A percentile compares a stretch with the other conserved stretches of the same genome.
phyloP scores from a whole-genome alignment of 495 filamentous ascomycete genomes.

The Penicillium nucicola region DNA sequence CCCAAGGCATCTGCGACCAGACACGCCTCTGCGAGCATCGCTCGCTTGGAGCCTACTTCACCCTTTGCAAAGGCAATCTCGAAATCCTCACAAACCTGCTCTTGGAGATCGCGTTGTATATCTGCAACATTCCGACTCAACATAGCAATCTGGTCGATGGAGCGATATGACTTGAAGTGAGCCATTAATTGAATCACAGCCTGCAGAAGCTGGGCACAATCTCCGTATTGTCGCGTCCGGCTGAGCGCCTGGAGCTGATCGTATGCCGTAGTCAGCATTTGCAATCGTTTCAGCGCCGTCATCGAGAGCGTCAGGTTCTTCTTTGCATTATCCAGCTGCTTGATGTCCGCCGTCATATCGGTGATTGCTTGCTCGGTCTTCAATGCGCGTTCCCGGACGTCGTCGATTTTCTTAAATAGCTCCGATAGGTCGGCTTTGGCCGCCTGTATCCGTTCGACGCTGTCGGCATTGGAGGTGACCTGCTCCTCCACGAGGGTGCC shows the following conservation, averaged over 20 bases:
- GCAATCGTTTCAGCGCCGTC: conserved; percentile 94
- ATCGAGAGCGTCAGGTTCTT: conserved; percentile 94
- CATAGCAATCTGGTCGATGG: conserved; percentile 95
- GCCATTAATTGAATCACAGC: conserved; percentile 97
- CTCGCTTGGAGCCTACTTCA: conserved; percentile 68
- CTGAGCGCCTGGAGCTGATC: conserved; percentile 86
- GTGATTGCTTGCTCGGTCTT: conserved; percentile 95
- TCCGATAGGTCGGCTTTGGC: conserved; percentile 85
- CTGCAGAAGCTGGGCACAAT: conserved; percentile 92
- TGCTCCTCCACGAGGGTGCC: conserved; percentile 72
- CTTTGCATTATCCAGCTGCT: conserved; percentile 94
- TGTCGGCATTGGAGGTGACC: conserved; percentile 81
- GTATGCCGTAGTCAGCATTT: conserved; percentile 98
- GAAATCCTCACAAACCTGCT: conserved; percentile 98
- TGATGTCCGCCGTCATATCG: conserved; percentile 99
- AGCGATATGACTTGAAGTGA: conserved; percentile 97
- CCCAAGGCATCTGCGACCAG: conserved; percentile 93
- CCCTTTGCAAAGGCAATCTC: conserved; percentile 91
- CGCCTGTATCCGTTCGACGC: conserved; percentile 81
- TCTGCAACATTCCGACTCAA: conserved; percentile 92
- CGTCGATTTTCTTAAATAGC: conserved; percentile 94
- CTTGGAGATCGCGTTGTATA: conserved; percentile 86
- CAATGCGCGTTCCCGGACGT: conserved; percentile 82
- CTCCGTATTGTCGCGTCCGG: conserved; percentile 86
- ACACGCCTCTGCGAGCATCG: conserved; percentile 79